Base-by-base conservation (phyloP, 2,329 filamentous ascomycete genomes). In the Ceratocystis ficicola region DNA sequence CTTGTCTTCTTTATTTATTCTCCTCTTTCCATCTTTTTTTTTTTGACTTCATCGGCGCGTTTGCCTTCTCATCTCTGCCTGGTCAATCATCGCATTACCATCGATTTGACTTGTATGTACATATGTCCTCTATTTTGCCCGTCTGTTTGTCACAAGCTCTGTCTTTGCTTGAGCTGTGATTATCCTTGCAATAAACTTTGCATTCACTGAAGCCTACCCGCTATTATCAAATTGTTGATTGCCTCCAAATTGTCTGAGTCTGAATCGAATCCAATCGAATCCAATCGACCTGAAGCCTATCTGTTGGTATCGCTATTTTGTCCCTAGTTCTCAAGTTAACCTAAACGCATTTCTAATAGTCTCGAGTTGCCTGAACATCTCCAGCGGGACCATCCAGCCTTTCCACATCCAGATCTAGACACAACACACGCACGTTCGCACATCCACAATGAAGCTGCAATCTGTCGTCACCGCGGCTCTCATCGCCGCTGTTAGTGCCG, bases 391-490 rank as follows among this genome's bases (percentile, higher is more conserved):
- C 36, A 59, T 32, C 52, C 28, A n/a, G 52, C 30, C 52, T 57
- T 7, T 57, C 8, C 22, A 57, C 25, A 30, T 15, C 44, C 17
- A 20, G 17, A 41, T 52, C 28, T 44, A 5, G 25, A 15, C 3
- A 17, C 62, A 5, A 63, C 44, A 30, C 30, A 48, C n/a, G n/a
- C n/a, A 48, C 44, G 3, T 15, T 50, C 48, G 28, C 48, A 46
- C 10, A 68, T 72, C 70, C 81, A 86, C 74, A 74, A 95, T 95
- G 90, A 90, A 88, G 85, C 85, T 95, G 78, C 87, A 88, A 79
- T 81, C 88, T 76, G 84, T 88, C 74, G 83, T 88, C 73, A 87
- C 89, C 75, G 88, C 89, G 73, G 85, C 88, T 72, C 77, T 88
- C 69, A 76, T 86, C 72, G 86, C 85, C 70, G 81, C 83, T 64